phyloP scores from a whole-genome alignment of 2,329 filamentous ascomycete species.

The Beauveria pseudobassiana region DNA sequence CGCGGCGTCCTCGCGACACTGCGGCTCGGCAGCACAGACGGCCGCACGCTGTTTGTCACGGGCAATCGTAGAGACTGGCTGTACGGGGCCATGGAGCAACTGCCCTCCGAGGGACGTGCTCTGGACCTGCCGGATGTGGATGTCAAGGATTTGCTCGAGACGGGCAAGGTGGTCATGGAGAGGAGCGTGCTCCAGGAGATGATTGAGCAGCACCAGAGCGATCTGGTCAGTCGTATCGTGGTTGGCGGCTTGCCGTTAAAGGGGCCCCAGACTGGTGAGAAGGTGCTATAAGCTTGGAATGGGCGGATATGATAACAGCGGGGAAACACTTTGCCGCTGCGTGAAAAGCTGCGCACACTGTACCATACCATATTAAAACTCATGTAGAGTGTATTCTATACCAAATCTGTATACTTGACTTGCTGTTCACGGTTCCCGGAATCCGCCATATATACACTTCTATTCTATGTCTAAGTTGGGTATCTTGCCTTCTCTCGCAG shows the following conservation, averaged over 20 bases:
- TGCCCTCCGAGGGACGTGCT: conserved; percentile 60
- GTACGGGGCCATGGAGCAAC: conserved; percentile 56
- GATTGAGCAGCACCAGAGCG: conserved; percentile 63
- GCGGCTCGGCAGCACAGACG: conserved; percentile 57
- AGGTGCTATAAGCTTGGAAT: conserved; percentile 22
- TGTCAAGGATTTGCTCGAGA: conserved; percentile 88
- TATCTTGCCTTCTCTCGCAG: not conserved
- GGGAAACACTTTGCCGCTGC: not conserved
- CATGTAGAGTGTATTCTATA: conserved; percentile 10
- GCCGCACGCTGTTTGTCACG: conserved; percentile 71
- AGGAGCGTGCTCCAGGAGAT: conserved; percentile 69
- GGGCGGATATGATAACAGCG: not conserved
- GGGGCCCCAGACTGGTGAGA: conserved; percentile 31
- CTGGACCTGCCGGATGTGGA: conserved; percentile 74
- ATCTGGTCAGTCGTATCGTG: conserved; percentile 45
- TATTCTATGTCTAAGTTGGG: conserved; percentile 2
- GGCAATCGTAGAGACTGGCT: conserved; percentile 52
- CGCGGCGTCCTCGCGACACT: conserved; percentile 63
- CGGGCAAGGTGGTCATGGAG: conserved; percentile 81
- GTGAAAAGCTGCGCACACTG: not conserved
- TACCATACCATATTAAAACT: not conserved
- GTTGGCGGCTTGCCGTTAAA: conserved; percentile 31
- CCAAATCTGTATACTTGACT: conserved; percentile 1
- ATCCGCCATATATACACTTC: not conserved
- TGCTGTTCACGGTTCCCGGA: not conserved